These are phyloP conservation scores for Sarcodon sp. DNA, from an alignment of 768 basidiomycete species.

Conservation along the genomic window DNA sequence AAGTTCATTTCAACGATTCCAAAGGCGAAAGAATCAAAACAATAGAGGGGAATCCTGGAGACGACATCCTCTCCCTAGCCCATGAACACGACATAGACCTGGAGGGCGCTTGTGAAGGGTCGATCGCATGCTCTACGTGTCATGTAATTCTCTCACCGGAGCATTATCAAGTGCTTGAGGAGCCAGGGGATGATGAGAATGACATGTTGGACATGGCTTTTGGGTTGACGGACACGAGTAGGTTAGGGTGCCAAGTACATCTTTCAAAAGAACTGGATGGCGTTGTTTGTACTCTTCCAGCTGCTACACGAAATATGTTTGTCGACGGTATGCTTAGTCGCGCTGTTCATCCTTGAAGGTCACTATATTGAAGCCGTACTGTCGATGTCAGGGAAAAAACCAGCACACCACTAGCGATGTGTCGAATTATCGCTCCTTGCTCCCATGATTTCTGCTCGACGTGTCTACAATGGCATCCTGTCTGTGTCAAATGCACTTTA, in stretches of 20 bases:
- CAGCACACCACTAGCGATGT: conserved; percentile 27
- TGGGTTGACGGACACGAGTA: conserved; percentile 87
- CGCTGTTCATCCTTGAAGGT: neutral
- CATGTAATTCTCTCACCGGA: conserved; percentile 80
- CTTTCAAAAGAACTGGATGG: conserved; percentile 78
- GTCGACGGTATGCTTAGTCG: conserved; percentile 56
- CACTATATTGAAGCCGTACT: neutral
- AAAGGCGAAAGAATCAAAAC: conserved; percentile 78
- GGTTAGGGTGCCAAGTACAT: conserved; percentile 67
- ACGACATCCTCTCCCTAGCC: conserved; percentile 82
- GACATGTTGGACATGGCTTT: conserved; percentile 99
- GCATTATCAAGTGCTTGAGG: conserved; percentile 76
- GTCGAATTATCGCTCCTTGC: too few species aligned
- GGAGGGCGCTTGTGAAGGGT: conserved; percentile 98
- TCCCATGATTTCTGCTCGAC: too few species aligned
- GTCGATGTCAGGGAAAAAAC: conserved; percentile 28
- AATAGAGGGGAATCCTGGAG: conserved; percentile 87
- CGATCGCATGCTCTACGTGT: conserved; percentile 94
- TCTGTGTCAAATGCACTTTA: too few species aligned
- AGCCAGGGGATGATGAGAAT: conserved; percentile 94
- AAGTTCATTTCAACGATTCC: conserved; percentile 80
- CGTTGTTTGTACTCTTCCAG: conserved; percentile 71
- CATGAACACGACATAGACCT: conserved; percentile 95
- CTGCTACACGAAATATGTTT: conserved; percentile 95
- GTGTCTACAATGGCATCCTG: too few species aligned